phyloP scores from a whole-genome alignment of 257 asterid species.

The Forsythia suspensa region DNA sequence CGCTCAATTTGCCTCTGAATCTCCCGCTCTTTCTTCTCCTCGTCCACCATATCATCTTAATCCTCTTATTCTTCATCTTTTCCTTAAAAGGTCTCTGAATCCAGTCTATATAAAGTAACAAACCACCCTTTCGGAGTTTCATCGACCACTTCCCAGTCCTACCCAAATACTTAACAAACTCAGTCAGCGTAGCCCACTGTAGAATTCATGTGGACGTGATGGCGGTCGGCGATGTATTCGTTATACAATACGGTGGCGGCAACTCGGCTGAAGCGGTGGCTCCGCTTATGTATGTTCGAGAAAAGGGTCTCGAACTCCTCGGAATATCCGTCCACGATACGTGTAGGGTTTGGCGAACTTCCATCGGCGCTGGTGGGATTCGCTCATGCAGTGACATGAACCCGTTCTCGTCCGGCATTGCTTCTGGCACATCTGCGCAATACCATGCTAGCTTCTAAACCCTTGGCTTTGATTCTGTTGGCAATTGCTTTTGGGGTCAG shows the following conservation, averaged over 20 bases:
- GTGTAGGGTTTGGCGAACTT: conserved; percentile 76
- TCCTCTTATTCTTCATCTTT: conserved; percentile 82
- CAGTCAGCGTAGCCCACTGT: conserved; percentile 91
- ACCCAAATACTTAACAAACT: conserved; percentile 85
- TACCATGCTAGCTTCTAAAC: conserved; percentile 86
- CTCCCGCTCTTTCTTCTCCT: conserved; percentile 89
- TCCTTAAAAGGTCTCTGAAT: conserved; percentile 91
- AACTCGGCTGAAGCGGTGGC: conserved; percentile 86
- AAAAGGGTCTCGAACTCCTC: conserved; percentile 72
- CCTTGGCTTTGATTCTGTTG: conserved; percentile 79
- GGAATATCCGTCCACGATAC: conserved; percentile 71
- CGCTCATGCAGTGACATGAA: conserved; percentile 98
- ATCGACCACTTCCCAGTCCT: conserved; percentile 79
- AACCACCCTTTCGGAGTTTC: conserved; percentile 97
- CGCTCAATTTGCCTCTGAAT: conserved; percentile 86
- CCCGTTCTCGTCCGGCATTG: conserved; percentile 98
- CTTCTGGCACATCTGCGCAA: conserved; percentile 95
- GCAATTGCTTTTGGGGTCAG: conserved; percentile 94
- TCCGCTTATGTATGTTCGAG: conserved; percentile 86
- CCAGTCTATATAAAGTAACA: conserved; percentile 80
- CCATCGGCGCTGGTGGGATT: conserved; percentile 95
- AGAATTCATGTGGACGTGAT: conserved; percentile 89
- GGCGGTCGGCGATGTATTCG: conserved; percentile 81
- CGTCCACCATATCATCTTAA: conserved; percentile 80
- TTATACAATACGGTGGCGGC: conserved; percentile 96